Percentiles rank a stretch among this genome's conserved stretches.
Conservation (phyloP, 2,329 filamentous ascomycete species). For the Xylaria sp. region DNA sequence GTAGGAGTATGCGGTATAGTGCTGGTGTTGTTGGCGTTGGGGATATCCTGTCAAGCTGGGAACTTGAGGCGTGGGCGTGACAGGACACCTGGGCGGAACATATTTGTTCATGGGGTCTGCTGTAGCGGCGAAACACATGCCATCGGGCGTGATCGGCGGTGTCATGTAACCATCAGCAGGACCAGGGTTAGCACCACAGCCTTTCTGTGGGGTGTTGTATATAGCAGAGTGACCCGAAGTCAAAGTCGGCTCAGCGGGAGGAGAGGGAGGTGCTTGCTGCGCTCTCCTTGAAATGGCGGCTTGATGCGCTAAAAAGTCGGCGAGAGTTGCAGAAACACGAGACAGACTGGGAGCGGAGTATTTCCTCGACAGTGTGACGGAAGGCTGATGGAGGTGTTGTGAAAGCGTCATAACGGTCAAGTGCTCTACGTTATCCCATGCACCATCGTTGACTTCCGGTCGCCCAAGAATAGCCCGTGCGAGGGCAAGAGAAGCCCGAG, state of each 20-base stretch:
- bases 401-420: constrained; percentile 71
- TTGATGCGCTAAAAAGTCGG: constrained; percentile 70
- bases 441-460: constrained; percentile 77
- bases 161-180: constrained; percentile 82
- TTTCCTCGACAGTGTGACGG: constrained; percentile 68
- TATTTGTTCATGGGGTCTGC: constrained; percentile 59
- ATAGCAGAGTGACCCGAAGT: constrained; percentile 67
- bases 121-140: constrained; percentile 62
- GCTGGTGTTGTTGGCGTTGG: constrained; percentile 57
- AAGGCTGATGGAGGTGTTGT: constrained; percentile 69
- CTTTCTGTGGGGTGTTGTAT: constrained; percentile 84
- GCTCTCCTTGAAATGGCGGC: constrained; percentile 64
- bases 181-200: constrained; percentile 69
- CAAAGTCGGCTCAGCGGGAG: constrained; percentile 63
- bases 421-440: constrained; percentile 81
- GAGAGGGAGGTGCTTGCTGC: constrained; percentile 65
- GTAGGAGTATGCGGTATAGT: constrained; percentile 60
- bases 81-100: constrained; percentile 67
- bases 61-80: constrained; percentile 69
- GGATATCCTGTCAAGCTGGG: constrained; percentile 52
- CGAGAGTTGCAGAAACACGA: constrained; percentile 65
- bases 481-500: constrained; percentile 85
- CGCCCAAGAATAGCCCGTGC: constrained; percentile 87
- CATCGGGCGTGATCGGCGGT: constrained; percentile 85
- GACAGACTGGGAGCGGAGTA: constrained; percentile 66